Evolutionary conservation across 306 rosid species (phyloP).

Genomic region (Prunus salicina): DNA sequence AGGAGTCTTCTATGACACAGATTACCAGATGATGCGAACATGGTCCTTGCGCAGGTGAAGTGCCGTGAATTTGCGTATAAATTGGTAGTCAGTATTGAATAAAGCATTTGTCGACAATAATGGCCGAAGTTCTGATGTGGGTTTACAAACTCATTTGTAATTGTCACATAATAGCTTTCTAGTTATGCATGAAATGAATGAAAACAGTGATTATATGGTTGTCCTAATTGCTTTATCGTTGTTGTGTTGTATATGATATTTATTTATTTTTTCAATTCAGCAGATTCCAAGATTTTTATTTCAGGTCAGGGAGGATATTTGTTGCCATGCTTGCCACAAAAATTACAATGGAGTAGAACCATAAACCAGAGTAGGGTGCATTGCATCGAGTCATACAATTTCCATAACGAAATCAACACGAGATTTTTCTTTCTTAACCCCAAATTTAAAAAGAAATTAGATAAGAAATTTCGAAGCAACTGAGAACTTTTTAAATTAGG

Average conservation of each 20-base stretch:
- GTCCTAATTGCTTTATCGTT: background rate
- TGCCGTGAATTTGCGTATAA: slow-evolving; percentile 17
- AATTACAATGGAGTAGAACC: too few relatives aligned
- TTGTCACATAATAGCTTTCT: slow-evolving; percentile 5
- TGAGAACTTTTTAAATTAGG: background rate
- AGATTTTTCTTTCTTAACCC: too few relatives aligned
- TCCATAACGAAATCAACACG: too few relatives aligned
- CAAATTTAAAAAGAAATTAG: background rate
- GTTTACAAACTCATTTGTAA: background rate
- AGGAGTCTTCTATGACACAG: slow-evolving; percentile 35
- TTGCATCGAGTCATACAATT: too few relatives aligned
- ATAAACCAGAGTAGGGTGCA: too few relatives aligned
- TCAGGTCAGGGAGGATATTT: too few relatives aligned
- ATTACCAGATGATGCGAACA: slow-evolving; percentile 37
- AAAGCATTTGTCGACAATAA: slow-evolving; percentile 12
- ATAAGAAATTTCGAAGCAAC: background rate
- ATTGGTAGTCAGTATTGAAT: slow-evolving; percentile 22
- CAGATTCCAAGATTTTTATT: too few relatives aligned
- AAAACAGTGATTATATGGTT: background rate
- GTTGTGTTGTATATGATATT: background rate
- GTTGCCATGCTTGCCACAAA: too few relatives aligned
- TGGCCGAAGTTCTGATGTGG: slow-evolving; percentile 14
- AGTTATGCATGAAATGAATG: slow-evolving; percentile 16
- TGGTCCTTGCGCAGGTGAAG: slow-evolving; percentile 18
- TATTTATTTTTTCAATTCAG: background rate